These are phyloP conservation scores for Quercus mongolica DNA, from an alignment of 306 rosid species.

Conservation along the genomic window DNA sequence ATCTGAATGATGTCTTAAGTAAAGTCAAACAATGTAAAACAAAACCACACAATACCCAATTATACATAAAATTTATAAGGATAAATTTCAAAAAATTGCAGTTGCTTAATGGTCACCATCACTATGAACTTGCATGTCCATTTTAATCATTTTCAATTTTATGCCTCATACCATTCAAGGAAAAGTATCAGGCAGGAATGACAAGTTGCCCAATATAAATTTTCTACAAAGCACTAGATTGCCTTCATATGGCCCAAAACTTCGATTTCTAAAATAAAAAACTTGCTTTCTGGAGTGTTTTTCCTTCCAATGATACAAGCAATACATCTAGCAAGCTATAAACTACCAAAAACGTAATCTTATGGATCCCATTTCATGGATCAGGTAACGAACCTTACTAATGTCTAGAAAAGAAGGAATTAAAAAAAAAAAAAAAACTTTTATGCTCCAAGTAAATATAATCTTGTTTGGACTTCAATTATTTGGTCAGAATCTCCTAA, in stretches of 20 bases:
- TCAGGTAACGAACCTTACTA: not conserved
- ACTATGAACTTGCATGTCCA: not conserved
- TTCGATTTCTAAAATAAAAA: not conserved
- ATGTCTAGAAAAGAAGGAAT: not conserved
- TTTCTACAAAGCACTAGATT: not conserved
- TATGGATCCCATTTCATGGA: not conserved
- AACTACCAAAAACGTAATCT: not conserved
- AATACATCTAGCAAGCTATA: no score
- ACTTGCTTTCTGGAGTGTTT: not conserved
- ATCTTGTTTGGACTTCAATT: no score
- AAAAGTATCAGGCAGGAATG: no score
- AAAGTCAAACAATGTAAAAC: no score
- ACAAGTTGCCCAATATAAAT: not conserved
- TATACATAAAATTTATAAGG: no score
- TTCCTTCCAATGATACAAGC: not conserved
- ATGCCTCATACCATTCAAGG: not conserved
- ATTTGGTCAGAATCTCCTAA: not conserved
- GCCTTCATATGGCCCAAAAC: not conserved
- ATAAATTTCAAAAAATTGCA: no score
- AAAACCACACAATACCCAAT: no score
- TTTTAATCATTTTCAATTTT: not conserved
- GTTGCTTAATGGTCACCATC: no score
- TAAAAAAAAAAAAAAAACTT: no score
- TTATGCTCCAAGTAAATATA: no score
- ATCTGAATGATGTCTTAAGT: no score